Evolutionary conservation across 2,329 filamentous ascomycete species (phyloP).

Genomic region (Cryphonectria nitschkei): DNA sequence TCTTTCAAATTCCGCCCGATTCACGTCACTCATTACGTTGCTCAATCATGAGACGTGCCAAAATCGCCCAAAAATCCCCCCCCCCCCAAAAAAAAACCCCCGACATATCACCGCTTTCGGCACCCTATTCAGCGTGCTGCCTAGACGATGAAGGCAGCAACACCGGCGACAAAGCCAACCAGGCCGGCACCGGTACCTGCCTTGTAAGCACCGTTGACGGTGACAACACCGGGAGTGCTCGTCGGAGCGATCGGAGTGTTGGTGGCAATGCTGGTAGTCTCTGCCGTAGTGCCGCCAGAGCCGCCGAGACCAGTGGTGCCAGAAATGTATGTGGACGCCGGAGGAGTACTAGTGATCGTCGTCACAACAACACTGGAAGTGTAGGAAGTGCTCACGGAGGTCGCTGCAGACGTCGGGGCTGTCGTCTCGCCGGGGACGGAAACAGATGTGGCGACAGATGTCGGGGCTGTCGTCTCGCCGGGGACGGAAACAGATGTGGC

Average conservation of each 20-base stretch:
- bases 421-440: constrained; percentile 16
- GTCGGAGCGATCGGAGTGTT: constrained; percentile 37
- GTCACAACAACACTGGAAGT: constrained; percentile 24
- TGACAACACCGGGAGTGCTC: constrained; percentile 33
- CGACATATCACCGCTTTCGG: not conserved
- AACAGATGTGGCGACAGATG: constrained; percentile 11
- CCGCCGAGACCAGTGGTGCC: constrained; percentile 28
- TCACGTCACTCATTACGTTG: constrained; percentile 23
- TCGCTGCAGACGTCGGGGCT: constrained; percentile 28
- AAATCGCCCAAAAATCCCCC: constrained; percentile 27
- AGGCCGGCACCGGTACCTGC: constrained; percentile 41
- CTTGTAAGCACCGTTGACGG: constrained; percentile 45
- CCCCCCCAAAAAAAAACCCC: constrained; percentile 11
- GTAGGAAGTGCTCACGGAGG: constrained; percentile 19
- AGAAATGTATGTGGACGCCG: constrained; percentile 30
- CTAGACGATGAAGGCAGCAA: constrained; percentile 45
- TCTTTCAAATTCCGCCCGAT: constrained; percentile 11
- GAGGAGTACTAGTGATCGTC: constrained; percentile 30
- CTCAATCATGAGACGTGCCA: constrained; percentile 29
- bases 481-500: constrained; percentile 16
- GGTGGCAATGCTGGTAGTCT: constrained; percentile 29
- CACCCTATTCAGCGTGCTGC: not conserved
- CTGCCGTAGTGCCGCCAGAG: not conserved
- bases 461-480: not conserved
- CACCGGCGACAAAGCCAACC: constrained; percentile 42